phyloP scores from a whole-genome alignment of 192 early-diverging fungal species.

The Borealophlyctis nickersoniae region DNA sequence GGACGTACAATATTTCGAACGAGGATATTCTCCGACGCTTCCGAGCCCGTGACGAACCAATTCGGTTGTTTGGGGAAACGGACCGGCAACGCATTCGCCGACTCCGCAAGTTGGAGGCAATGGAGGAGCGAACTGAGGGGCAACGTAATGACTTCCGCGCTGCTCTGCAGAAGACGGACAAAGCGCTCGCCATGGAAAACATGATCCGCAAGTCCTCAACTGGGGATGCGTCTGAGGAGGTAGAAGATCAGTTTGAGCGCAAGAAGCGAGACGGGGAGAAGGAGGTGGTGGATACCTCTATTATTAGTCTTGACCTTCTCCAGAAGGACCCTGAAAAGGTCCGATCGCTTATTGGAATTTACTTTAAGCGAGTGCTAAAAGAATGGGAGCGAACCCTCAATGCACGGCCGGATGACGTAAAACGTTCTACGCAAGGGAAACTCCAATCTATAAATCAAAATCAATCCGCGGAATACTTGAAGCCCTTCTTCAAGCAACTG shows the following conservation, averaged over 20 bases:
- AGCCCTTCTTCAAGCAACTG: conserved; percentile 85
- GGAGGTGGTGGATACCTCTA: conserved; percentile 70
- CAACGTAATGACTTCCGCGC: conserved; percentile 91
- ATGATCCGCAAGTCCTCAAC: conserved; percentile 48
- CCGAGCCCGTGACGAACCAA: conserved; percentile 82
- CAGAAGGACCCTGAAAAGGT: conserved; percentile 74
- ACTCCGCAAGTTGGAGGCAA: conserved; percentile 74
- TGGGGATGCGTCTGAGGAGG: conserved; percentile 32
- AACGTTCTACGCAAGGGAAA: conserved; percentile 77
- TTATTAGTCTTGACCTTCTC: conserved; percentile 68
- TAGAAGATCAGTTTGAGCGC: conserved; percentile 37
- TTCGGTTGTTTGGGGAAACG: conserved; percentile 89
- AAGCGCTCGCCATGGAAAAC: conserved; percentile 71
- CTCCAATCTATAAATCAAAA: conserved; percentile 73
- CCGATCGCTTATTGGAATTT: conserved; percentile 72
- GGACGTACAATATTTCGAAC: conserved; percentile 56
- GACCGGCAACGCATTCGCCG: conserved; percentile 74
- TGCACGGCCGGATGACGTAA: conserved; percentile 73
- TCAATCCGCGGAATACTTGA: conserved; percentile 84
- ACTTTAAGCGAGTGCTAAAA: conserved; percentile 76
- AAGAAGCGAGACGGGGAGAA: conserved; percentile 47
- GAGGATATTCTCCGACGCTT: conserved; percentile 80
- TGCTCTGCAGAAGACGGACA: conserved; percentile 78
- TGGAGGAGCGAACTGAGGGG: conserved; percentile 74
- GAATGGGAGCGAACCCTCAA: conserved; percentile 85